Percentiles rank a stretch among this genome's conserved stretches.
phyloP scores from a whole-genome alignment of 108 stramenopile genomes.

The Ochromonas danica region DNA sequence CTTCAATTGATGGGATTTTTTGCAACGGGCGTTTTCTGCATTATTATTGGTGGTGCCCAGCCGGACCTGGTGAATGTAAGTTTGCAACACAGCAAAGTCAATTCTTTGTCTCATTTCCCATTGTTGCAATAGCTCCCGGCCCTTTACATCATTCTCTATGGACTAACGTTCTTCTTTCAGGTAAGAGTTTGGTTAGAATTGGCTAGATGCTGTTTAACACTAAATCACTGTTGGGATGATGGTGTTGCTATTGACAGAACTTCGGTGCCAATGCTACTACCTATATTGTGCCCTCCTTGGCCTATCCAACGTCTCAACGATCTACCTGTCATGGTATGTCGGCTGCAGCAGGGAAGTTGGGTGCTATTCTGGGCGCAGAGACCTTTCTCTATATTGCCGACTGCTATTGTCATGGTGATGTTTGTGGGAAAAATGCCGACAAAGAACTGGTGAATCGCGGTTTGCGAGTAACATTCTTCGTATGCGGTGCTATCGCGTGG shows the following conservation, averaged over 20 bases:
- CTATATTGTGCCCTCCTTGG: too few species aligned
- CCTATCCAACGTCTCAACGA: slow-evolving; percentile 54
- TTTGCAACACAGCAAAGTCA: slow-evolving; percentile 15
- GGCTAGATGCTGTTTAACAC: slow-evolving; percentile 15
- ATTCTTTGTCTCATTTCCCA: slow-evolving; percentile 16
- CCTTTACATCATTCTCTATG: slow-evolving; percentile 36
- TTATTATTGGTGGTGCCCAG: slow-evolving; percentile 32
- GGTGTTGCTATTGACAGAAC: slow-evolving; percentile 62
- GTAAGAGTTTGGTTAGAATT: slow-evolving; percentile 17
- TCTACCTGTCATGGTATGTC: slow-evolving; percentile 56
- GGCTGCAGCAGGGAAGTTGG: slow-evolving; percentile 58
- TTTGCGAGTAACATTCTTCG: too few species aligned
- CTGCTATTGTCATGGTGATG: too few species aligned
- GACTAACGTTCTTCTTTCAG: slow-evolving; percentile 58
- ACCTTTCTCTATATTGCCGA: too few species aligned
- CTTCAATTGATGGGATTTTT: slow-evolving; percentile 54
- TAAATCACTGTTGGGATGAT: slow-evolving; percentile 36
- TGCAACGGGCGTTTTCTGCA: slow-evolving; percentile 29
- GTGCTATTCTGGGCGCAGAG: too few species aligned
- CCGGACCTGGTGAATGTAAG: slow-evolving; percentile 7
- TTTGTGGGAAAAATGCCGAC: too few species aligned
- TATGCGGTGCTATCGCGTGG: too few species aligned
- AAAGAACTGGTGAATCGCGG: too few species aligned
- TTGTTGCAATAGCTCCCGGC: not conserved
- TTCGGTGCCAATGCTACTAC: slow-evolving; percentile 43